Conservation (phyloP, 2,329 filamentous ascomycete genomes). For the Clonostachys chloroleuca region DNA sequence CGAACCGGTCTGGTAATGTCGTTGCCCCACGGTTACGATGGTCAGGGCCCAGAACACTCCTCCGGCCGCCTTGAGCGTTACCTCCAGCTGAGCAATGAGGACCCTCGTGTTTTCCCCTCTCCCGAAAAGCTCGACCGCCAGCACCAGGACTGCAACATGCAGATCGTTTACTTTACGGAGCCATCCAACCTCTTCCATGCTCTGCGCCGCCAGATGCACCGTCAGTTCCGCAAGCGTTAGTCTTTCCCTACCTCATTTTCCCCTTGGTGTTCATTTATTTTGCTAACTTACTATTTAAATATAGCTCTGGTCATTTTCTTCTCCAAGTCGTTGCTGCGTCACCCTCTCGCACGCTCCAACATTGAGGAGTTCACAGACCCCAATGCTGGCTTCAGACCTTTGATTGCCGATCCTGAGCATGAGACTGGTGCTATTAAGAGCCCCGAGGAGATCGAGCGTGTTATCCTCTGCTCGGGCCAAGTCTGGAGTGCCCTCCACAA, state of each 20-base stretch:
- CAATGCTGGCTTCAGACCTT: constrained; percentile 86
- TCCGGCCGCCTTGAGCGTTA: constrained; percentile 97
- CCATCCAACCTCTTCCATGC: constrained; percentile 96
- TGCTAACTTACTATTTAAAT: background rate
- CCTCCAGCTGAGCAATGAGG: constrained; percentile 94
- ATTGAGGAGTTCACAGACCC: constrained; percentile 89
- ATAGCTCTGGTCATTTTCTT: constrained; percentile 93
- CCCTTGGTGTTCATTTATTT: background rate
- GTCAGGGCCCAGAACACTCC: constrained; percentile 96
- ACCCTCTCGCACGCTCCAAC: constrained; percentile 82
- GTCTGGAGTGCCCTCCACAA: constrained; percentile 83
- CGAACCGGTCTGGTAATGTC: constrained; percentile 94
- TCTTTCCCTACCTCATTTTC: constrained; percentile 9
- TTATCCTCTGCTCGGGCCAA: constrained; percentile 92
- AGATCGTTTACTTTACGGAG: constrained; percentile 95
- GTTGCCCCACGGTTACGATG: constrained; percentile 95
- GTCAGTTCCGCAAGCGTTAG: constrained; percentile 98
- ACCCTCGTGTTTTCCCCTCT: constrained; percentile 86
- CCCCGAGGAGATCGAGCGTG: constrained; percentile 84
- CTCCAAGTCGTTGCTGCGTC: constrained; percentile 92
- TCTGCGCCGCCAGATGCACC: constrained; percentile 93
- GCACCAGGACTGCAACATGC: constrained; percentile 99
- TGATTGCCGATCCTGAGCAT: constrained; percentile 88
- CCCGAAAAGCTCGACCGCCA: constrained; percentile 88
- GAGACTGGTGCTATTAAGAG: constrained; percentile 68